These are phyloP conservation scores for Suhomyces guaymorum DNA, from an alignment of 1,139 yeast genomes.

Conservation along the genomic window DNA sequence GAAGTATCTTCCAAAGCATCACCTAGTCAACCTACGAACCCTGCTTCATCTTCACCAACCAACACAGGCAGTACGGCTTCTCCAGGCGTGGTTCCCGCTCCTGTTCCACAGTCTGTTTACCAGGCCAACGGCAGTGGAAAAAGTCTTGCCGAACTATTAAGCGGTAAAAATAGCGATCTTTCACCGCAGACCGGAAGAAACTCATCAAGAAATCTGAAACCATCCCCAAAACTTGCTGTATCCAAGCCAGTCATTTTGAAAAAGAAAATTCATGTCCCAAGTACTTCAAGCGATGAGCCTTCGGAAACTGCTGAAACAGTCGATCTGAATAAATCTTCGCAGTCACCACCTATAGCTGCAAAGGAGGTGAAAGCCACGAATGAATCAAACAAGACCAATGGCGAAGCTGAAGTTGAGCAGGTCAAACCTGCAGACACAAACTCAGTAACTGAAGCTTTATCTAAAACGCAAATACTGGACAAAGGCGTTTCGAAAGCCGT, in stretches of 20 bases:
- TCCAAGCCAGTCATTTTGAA: slow-evolving; percentile 43
- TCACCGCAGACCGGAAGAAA: slow-evolving; percentile 15
- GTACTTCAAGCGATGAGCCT: slow-evolving; percentile 2
- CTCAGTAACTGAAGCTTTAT: too few relatives aligned
- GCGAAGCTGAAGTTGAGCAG: too few relatives aligned
- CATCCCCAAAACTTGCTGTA: slow-evolving; percentile 29
- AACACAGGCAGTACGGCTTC: too few relatives aligned
- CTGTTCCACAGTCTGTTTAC: slow-evolving; percentile 14
- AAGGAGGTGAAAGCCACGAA: too few relatives aligned
- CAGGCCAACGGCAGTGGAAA: slow-evolving; percentile 24
- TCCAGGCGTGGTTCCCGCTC: too few relatives aligned
- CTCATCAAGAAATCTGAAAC: slow-evolving; percentile 20
- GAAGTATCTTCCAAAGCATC: background rate
- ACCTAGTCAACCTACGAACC: background rate
- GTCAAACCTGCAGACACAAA: too few relatives aligned
- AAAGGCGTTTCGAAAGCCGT: too few relatives aligned
- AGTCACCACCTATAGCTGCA: too few relatives aligned
- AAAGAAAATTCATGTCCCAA: slow-evolving; percentile 28
- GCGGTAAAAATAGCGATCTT: slow-evolving; percentile 19
- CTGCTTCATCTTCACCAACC: slow-evolving; percentile 16
- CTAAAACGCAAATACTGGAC: too few relatives aligned
- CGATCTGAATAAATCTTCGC: too few relatives aligned
- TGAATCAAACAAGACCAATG: too few relatives aligned
- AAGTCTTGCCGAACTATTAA: slow-evolving; percentile 44
- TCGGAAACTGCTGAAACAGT: too few relatives aligned